Base-by-base conservation (phyloP, 2,329 filamentous ascomycete genomes). In the Davidsoniella neocaledoniae region DNA sequence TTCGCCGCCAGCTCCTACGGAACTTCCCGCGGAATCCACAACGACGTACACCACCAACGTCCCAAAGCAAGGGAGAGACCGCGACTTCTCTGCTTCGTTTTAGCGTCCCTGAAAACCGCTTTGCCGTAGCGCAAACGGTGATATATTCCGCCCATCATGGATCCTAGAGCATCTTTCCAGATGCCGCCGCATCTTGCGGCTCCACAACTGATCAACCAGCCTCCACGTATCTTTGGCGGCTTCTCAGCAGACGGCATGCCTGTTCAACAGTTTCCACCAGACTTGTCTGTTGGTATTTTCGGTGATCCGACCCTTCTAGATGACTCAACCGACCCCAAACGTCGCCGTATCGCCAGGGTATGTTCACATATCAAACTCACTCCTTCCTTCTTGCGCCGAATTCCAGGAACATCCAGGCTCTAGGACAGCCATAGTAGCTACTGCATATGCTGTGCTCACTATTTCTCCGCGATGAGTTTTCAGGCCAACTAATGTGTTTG, bases 261-360 rank as follows among this genome's bases (percentile, higher is more conserved):
- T 8, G 68, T 79, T 53, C 64, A 67, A 49, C 68, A 76, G 49
- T 66, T 74, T 50, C 71, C 74, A 10, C 68, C 70, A 26, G 77
- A 79, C 56, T 63, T 79, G 48, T n/a, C 39, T 37, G 44, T 79
- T 9, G 74, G 76, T 49, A 72, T 80, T 68, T 78, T 76, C 54
- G 68, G 71, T 23, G 74, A 78, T 55, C 71, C 68, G 19, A 63
- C 70, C 39, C 61, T 79, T 54, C 65, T 79, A 50, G 77, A 80
- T 55, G 79, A 83, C 57, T 73, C 74, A 49, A 85, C 81, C 58
- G 90, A 95, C 60, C 78, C 87, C 17, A 96, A 94, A 71, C 75
- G 87, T 62, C 76, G 88, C 64, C 78, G 87, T 60, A 94, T 94
- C 58, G 86, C 87, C 54, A 77, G 86, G 68, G 85, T 90, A 74